Conservation (phyloP, 2,329 filamentous ascomycete genomes). For the Pseudogymnoascus sp. region DNA sequence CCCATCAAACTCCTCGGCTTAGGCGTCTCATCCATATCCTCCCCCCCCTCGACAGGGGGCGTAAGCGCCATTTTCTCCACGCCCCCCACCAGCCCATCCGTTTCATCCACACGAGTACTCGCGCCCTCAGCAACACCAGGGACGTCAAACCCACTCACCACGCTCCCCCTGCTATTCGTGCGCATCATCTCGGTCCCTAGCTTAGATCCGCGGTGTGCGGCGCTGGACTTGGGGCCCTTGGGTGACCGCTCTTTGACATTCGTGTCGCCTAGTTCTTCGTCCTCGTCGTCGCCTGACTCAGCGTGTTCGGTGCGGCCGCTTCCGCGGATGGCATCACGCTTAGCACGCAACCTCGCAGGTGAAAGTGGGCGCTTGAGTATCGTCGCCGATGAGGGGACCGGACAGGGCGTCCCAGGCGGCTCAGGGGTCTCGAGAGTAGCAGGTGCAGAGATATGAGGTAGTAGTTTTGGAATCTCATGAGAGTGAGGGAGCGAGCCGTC, state of each 20-base stretch:
- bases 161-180: slow-evolving; percentile 86
- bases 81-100: slow-evolving; percentile 7
- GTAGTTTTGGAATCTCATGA: slow-evolving; percentile 42
- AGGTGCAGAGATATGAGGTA: slow-evolving; percentile 59
- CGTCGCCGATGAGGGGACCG: slow-evolving; percentile 6
- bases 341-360: slow-evolving; percentile 65
- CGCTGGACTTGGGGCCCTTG: slow-evolving; percentile 44
- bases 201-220: slow-evolving; percentile 69
- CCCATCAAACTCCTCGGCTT: slow-evolving; percentile 13
- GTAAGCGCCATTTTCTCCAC: slow-evolving; percentile 14
- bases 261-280: slow-evolving; percentile 71
- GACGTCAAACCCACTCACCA: slow-evolving; percentile 33
- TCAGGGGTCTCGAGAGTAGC: slow-evolving; percentile 43
- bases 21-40: slow-evolving; percentile 25
- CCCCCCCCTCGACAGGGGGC: neutral
- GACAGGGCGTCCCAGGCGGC: slow-evolving; percentile 28
- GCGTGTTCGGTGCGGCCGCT: slow-evolving; percentile 62
- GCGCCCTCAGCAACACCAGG: slow-evolving; percentile 20
- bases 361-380: slow-evolving; percentile 52
- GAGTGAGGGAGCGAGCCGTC: neutral
- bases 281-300: slow-evolving; percentile 90
- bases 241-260: slow-evolving; percentile 34
- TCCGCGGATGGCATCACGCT: slow-evolving; percentile 66
- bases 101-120: slow-evolving; percentile 24
- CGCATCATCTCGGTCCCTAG: slow-evolving; percentile 97